Percentiles rank a stretch among this genome's conserved stretches.
These are phyloP conservation scores for Rhizopogon vesiculosus DNA, from an alignment of 768 basidiomycete genomes.

Conservation along the genomic window DNA sequence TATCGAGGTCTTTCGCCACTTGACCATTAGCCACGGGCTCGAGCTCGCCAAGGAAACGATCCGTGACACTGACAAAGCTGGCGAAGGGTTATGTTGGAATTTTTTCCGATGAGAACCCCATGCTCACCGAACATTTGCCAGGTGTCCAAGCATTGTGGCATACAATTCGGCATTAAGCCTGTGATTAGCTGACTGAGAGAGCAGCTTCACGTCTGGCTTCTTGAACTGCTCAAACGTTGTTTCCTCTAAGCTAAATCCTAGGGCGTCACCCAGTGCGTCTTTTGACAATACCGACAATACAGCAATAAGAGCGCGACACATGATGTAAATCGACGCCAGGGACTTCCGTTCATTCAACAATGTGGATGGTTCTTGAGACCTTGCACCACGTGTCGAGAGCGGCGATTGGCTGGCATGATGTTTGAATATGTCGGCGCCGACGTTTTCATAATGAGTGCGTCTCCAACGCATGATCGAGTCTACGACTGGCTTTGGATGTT, in stretches of 20 bases:
- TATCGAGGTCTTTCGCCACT: slow-evolving; percentile 75
- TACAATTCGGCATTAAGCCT: slow-evolving; percentile 79
- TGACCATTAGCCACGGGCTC: slow-evolving; percentile 69
- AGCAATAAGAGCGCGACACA: slow-evolving; percentile 81
- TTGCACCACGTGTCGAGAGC: slow-evolving; percentile 25
- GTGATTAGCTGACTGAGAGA: slow-evolving; percentile 69
- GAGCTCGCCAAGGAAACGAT: slow-evolving; percentile 82
- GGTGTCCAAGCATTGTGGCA: slow-evolving; percentile 77
- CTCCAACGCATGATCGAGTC: slow-evolving; percentile 89
- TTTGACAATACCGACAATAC: slow-evolving; percentile 69
- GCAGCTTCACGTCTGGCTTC: slow-evolving; percentile 62
- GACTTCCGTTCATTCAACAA: slow-evolving; percentile 68
- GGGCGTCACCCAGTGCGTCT: slow-evolving; percentile 70
- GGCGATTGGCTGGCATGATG: slow-evolving; percentile 38
- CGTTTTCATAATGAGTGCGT: slow-evolving; percentile 61
- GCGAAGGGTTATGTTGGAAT: neutral
- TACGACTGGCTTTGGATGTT: slow-evolving; percentile 77
- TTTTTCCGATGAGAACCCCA: neutral
- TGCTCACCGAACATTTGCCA: slow-evolving; percentile 70
- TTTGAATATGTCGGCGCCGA: slow-evolving; percentile 39
- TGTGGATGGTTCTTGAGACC: slow-evolving; percentile 41
- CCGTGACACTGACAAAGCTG: slow-evolving; percentile 90
- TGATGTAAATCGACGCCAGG: slow-evolving; percentile 84
- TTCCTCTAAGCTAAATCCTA: slow-evolving; percentile 82
- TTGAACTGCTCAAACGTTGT: slow-evolving; percentile 84